phyloP scores from a whole-genome alignment of 305 asterid species.

The Fraxinus velutina region DNA sequence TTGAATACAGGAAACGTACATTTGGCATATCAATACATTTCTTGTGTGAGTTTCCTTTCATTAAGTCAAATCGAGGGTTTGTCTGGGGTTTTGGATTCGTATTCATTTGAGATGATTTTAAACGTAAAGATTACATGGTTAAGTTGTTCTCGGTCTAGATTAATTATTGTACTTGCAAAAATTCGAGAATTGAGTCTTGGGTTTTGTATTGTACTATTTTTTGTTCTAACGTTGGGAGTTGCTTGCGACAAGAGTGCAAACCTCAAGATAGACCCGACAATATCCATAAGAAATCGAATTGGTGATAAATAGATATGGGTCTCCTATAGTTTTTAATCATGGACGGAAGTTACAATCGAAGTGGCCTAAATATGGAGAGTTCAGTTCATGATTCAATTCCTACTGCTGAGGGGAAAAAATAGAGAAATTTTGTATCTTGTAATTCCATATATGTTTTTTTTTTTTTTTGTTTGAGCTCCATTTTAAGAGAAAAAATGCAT shows the following conservation, averaged over 20 bases:
- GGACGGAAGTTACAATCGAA: background rate
- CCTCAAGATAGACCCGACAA: background rate
- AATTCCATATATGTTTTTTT: too few species aligned
- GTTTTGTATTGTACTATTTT: background rate
- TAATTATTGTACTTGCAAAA: background rate
- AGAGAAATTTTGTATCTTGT: background rate
- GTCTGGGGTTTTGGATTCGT: background rate
- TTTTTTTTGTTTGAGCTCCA: too few species aligned
- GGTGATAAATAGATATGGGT: background rate
- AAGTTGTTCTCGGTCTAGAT: background rate
- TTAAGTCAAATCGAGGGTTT: background rate
- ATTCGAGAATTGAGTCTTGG: background rate
- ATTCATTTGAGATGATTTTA: background rate
- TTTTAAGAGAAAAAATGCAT: too few species aligned
- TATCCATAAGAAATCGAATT: background rate
- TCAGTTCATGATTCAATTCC: background rate
- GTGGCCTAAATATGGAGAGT: background rate
- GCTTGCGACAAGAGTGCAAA: background rate
- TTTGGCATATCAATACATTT: background rate
- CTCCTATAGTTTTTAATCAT: background rate
- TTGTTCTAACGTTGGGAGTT: background rate
- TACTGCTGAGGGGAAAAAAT: background rate
- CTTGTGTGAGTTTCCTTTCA: background rate
- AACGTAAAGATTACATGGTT: background rate
- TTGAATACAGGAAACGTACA: too few species aligned